These are phyloP conservation scores for Teunomyces pallodes DNA, from an alignment of 805 yeast species.

Conservation along the genomic window DNA sequence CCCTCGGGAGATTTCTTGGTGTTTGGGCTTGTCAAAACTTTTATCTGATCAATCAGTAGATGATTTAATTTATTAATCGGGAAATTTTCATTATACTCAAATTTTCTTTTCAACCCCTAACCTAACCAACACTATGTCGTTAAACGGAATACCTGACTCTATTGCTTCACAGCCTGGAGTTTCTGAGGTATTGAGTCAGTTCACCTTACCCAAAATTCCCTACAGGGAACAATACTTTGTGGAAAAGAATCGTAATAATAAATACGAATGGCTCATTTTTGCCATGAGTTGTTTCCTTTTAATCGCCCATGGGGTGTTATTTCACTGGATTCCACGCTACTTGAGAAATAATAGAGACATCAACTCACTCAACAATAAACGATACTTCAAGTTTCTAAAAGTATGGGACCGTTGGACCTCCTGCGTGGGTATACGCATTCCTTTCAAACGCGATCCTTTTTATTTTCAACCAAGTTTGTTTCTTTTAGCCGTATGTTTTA, in stretches of 20 bases:
- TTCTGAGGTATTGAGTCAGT: background rate
- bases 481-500: slow-evolving; percentile 23
- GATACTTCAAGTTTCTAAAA: slow-evolving; percentile 26
- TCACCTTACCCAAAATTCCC: slow-evolving; percentile 20
- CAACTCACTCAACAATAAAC: slow-evolving; percentile 11
- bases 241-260: slow-evolving; percentile 35
- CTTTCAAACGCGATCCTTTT: slow-evolving; percentile 13
- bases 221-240: slow-evolving; percentile 36
- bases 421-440: slow-evolving; percentile 21
- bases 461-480: slow-evolving; percentile 44
- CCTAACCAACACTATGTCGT: background rate
- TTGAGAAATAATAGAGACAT: slow-evolving; percentile 24
- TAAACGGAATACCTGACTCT: background rate
- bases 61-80: background rate
- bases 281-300: slow-evolving; percentile 24
- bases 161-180: slow-evolving; percentile 1
- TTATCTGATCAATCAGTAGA: background rate
- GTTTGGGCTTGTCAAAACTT: background rate
- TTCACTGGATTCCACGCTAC: slow-evolving; percentile 40
- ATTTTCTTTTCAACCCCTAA: background rate
- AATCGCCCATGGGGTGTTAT: slow-evolving; percentile 38
- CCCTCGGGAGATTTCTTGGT: background rate
- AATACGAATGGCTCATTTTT: slow-evolving; percentile 36
- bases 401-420: slow-evolving; percentile 27
- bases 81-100: background rate